Base-by-base conservation (phyloP, 2,329 filamentous ascomycete species). In the Dothistroma pini region DNA sequence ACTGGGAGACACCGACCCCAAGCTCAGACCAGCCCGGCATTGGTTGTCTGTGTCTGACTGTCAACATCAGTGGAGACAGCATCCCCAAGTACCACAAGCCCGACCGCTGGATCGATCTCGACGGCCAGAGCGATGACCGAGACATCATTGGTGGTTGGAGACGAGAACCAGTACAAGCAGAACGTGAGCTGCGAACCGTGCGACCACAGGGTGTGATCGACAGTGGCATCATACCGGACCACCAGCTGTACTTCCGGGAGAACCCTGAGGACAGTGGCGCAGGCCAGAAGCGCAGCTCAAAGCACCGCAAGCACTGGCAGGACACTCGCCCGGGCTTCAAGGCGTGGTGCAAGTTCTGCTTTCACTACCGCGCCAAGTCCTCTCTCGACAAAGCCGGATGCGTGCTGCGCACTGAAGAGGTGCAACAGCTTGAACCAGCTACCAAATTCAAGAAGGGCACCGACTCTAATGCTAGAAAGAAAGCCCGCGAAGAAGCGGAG, bases 341-440 rank as follows among this genome's bases (percentile, higher is more conserved):
- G 51, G 71, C 76, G 6, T 78, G 76, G 75, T 74, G 71, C 0
- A 72, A 74, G 11, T 75, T 78, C 54, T 70, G 75, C 19, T 79
- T 79, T 63, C 75, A 77, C 64, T 79, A 78, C 62, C 73, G 78
- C 8, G 71, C 58, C 38, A 57, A 69, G 53, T 62, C 63, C 29
- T 60, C 63, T 12, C 70, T 73, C 50, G 57, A 66, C n/a, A 32
- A 32, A 21, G 65, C 68, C 9, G 66, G 65, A 1, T 70, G 66
- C 58, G 22, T 64, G 2, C 41, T 54, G 44, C 55, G 61, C 8
- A 34, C 53, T 12, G 60, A 57, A 29, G 38, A 54, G 35, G 56
- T 57, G 29, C 63, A 63, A 8, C 47, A 56, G 22, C 57, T 70
- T 7, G 62, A 67, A 54, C 38, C 50, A 44, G 25, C 53, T 31